Conservation (phyloP, 768 basidiomycete species). For the Pisolithus tinctorius region DNA sequence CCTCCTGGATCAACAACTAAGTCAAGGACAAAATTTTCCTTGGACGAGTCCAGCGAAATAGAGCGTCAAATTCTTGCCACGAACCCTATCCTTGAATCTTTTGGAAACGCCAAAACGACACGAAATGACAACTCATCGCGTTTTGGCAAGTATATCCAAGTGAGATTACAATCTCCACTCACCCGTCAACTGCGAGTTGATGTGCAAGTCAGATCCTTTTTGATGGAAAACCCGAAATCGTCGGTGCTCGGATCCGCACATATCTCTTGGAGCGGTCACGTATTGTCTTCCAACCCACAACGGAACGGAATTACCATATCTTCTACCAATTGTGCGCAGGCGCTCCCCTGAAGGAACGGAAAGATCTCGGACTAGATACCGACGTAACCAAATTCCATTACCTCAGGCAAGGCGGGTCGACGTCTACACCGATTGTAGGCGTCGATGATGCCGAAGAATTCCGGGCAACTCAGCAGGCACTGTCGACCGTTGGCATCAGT, state of each 20-base stretch:
- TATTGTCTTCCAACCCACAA: slow-evolving; percentile 94
- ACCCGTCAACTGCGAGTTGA: slow-evolving; percentile 6
- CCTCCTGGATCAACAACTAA: slow-evolving; percentile 61
- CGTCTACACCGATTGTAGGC: slow-evolving; percentile 79
- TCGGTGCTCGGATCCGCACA: slow-evolving; percentile 97
- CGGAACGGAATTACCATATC: slow-evolving; percentile 98
- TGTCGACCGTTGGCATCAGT: slow-evolving; percentile 95
- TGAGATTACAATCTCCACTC: slow-evolving; percentile 4
- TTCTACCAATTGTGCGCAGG: slow-evolving; percentile 99
- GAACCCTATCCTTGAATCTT: slow-evolving; percentile 98
- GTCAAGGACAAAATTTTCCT: slow-evolving; percentile 60
- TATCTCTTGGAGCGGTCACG: slow-evolving; percentile 97
- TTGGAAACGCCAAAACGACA: slow-evolving; percentile 99
- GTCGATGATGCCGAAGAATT: slow-evolving; percentile 98
- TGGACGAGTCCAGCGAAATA: slow-evolving; percentile 89
- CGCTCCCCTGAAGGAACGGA: slow-evolving; percentile 90
- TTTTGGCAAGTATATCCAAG: slow-evolving; percentile 99
- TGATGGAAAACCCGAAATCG: slow-evolving; percentile 92
- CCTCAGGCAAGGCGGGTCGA: slow-evolving; percentile 87
- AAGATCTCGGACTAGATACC: slow-evolving; percentile 84
- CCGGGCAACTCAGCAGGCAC: slow-evolving; percentile 83
- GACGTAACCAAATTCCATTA: slow-evolving; percentile 87
- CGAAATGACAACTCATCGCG: slow-evolving; percentile 98
- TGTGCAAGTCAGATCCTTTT: slow-evolving; percentile 73
- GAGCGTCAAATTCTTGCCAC: slow-evolving; percentile 97